Evolutionary conservation across 1,284 basidiomycete genomes (phyloP), one percentile per base, ranked within the genome.

Genomic region (Irpex sp.): DNA sequence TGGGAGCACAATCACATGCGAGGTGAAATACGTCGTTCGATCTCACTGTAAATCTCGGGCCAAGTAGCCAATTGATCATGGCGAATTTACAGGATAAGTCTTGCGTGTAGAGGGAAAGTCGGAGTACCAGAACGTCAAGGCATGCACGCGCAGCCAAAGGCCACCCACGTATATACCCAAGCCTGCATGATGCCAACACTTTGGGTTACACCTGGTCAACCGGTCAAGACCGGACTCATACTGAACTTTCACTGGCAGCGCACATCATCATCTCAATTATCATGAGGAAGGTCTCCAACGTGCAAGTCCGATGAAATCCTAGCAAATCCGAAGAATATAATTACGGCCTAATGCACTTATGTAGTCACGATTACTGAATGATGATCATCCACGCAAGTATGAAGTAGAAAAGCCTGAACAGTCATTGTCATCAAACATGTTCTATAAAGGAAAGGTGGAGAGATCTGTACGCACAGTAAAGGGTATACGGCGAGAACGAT

Each of bases 301-400:
- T 35, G 33, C 33, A 35, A 35, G 33, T 35, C 33, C 33, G 33
- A 35, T 35, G 33, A 35, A 35, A 35, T 35, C 33, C 33, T 35
- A 35, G 33, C 33, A 35, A 35, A 35, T 35, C 33, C 33, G 33
- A 35, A 35, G 7, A 35, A 35, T 35, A 35, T 35, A 35, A 35
- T 35, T 35, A 17, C 43, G 43, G 43, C 1, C 13, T 1, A 46
- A 2, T 17, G 13, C 15, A 19, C 15, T n/a, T 13, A 53, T 31
- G 11, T 11, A 53, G 35, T 47, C 50, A 17, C 31, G 46, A 68
- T 65, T 73, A 77, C 67, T 94, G 92, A 68, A 96, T 95, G 70
- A 96, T 81, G 68, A 96, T 95, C 94, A 96, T 95, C 94, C 94
- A 95, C 11, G 93, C 92, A 37, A 96, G 76, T 67, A 93, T 84